Percentiles rank a stretch among this genome's conserved stretches.
phyloP scores from a whole-genome alignment of 2,329 filamentous ascomycete species.

The Alternaria viburni region DNA sequence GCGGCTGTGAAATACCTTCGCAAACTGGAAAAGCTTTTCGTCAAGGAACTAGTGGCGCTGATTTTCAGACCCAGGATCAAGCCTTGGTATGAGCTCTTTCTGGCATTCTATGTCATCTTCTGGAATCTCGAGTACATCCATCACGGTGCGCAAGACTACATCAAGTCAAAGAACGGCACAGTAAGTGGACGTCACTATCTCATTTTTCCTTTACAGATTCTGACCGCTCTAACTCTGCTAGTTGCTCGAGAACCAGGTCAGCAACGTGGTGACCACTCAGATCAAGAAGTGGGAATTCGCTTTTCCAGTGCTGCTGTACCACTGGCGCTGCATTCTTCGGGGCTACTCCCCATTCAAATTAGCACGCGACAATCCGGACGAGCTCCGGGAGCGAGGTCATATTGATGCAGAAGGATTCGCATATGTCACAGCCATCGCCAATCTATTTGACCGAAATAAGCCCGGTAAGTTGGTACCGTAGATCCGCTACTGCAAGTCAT shows the following conservation, averaged over 20 bases:
- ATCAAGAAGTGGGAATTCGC: slow-evolving; percentile 46
- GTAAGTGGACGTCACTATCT: slow-evolving; percentile 27
- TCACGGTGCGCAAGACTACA: slow-evolving; percentile 41
- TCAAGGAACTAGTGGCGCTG: slow-evolving; percentile 36
- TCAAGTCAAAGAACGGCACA: slow-evolving; percentile 43
- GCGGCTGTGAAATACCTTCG: slow-evolving; percentile 42
- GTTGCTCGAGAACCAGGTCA: slow-evolving; percentile 41
- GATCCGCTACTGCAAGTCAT: slow-evolving; percentile 8
- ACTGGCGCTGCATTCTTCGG: slow-evolving; percentile 42
- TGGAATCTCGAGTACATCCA: slow-evolving; percentile 48
- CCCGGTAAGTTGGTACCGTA: slow-evolving; percentile 27
- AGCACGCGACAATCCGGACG: slow-evolving; percentile 44
- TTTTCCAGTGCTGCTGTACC: slow-evolving; percentile 38
- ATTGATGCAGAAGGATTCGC: slow-evolving; percentile 38
- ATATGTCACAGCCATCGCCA: slow-evolving; percentile 38
- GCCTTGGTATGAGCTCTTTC: slow-evolving; percentile 47
- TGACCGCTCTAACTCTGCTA: slow-evolving; percentile 23
- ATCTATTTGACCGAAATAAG: slow-evolving; percentile 32
- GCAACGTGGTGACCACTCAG: slow-evolving; percentile 41
- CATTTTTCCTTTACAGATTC: neutral
- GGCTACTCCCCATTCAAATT: slow-evolving; percentile 43
- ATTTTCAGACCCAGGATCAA: slow-evolving; percentile 45
- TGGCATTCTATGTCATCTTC: slow-evolving; percentile 45
- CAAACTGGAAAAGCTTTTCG: slow-evolving; percentile 36
- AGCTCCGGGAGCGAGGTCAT: slow-evolving; percentile 36